Conservation (phyloP, 345 rosid genomes). For the Eucalyptus polybractea region DNA sequence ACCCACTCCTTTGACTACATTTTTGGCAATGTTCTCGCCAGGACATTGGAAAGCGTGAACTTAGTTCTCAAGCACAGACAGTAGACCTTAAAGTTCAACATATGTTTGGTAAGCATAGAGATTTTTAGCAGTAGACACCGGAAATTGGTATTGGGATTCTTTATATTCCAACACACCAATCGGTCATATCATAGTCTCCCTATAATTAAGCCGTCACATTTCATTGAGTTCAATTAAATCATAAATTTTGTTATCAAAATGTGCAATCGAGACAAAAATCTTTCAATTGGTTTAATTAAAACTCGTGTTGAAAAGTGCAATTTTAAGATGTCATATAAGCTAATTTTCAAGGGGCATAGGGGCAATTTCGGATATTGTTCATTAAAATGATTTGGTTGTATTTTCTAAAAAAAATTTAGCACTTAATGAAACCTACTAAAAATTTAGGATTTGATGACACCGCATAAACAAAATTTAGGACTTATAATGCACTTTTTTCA, state of each 20-base stretch:
- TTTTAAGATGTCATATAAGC: background rate
- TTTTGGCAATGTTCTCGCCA: background rate
- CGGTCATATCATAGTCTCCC: background rate
- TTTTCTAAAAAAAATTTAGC: background rate
- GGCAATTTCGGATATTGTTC: background rate
- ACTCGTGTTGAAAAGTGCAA: background rate
- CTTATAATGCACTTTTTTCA: background rate
- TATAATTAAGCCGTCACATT: background rate
- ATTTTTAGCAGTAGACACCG: background rate
- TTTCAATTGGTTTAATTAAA: background rate
- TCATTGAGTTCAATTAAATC: background rate
- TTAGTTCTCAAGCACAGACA: background rate
- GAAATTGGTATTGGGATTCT: background rate
- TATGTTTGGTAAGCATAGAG: background rate
- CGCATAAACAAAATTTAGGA: background rate
- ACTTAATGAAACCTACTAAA: background rate
- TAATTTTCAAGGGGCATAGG: background rate
- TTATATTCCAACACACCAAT: background rate
- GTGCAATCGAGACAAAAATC: background rate
- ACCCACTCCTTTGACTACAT: background rate
- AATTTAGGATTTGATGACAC: background rate
- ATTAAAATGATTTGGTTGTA: background rate
- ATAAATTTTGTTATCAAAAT: background rate
- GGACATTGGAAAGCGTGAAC: background rate
- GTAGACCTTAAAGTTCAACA: background rate